Base-by-base conservation (phyloP, 2,329 filamentous ascomycete genomes). In the Ophiostoma tasmaniense region DNA sequence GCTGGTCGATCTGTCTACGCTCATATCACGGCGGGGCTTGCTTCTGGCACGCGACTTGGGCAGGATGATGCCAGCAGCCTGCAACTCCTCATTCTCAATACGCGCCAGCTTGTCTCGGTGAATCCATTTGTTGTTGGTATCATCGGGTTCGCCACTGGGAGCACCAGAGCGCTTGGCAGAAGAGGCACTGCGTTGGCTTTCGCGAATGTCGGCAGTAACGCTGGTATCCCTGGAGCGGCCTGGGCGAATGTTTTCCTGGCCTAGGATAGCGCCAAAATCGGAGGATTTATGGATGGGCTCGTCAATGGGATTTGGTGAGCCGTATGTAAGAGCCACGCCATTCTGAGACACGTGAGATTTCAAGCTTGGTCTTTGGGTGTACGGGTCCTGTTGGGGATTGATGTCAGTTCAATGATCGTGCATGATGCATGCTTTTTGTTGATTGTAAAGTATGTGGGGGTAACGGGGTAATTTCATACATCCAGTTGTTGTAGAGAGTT, bases 81-180 rank as follows among this genome's bases (percentile, higher is more conserved):
- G 89, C 71, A 95, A 83, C 78, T 95, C 91, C 75, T 89, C 85
- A 73, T 82, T 94, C 79, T 95, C 91, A 73, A 94, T 95, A 75
- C 86, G 87, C 68, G 90, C 91, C 71, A 95, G 80, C 79, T 94
- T 94, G 79, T 95, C 91, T 69, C 91, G 83, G 75, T 95, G 91
- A 74, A 95, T 94, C 91, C 91, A 95, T 77, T 91, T 89, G 39
- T 88, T 90, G 71, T 87, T 83, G 71, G 90, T 88, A 42, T 82
- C 79, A 42, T 82, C 80, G 10, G 73, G 73, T 13, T 75, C 74
- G 42, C 76, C 75, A 28, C 73, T 70, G 42, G 73, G 68, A 52
- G 77, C 74, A 30, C 79, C 76, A 64, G 75, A 75, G 39, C 71
- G 73, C 59, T 72, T 75, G 68, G 61, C 20, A 33, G 30, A n/a